phyloP scores from a whole-genome alignment of 2,329 filamentous ascomycete species.

The Coniochaeta sp. region DNA sequence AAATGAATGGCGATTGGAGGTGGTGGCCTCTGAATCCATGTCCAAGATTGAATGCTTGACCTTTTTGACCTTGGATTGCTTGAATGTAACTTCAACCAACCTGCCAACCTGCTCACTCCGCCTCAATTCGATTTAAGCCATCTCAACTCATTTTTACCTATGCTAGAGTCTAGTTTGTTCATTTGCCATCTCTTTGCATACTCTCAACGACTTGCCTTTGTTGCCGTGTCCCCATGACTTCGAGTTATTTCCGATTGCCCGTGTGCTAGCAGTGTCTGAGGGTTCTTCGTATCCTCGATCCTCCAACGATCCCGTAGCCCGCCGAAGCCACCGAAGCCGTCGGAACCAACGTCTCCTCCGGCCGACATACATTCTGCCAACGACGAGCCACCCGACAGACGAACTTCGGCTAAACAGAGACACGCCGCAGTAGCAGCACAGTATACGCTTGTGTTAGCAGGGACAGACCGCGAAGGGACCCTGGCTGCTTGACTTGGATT shows the following conservation, averaged over 20 bases:
- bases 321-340: neutral
- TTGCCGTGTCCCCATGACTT: neutral
- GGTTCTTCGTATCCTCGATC: neutral
- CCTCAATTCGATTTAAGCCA: neutral
- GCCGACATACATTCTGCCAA: neutral
- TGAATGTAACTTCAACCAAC: neutral
- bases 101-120: neutral
- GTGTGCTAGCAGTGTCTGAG: neutral
- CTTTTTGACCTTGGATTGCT: neutral
- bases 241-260: neutral
- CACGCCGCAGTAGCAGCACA: neutral
- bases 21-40: neutral
- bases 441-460: neutral
- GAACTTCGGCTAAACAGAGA: neutral
- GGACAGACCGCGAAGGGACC: neutral
- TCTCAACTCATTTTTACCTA: neutral
- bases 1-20: neutral
- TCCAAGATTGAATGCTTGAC: neutral
- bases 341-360: neutral
- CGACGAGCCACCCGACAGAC: neutral
- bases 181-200: neutral
- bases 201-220: neutral
- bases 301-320: neutral
- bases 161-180: neutral
- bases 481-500: neutral